phyloP scores from a whole-genome alignment of 805 yeast genomes.

The Middelhovenomyces tepae region DNA sequence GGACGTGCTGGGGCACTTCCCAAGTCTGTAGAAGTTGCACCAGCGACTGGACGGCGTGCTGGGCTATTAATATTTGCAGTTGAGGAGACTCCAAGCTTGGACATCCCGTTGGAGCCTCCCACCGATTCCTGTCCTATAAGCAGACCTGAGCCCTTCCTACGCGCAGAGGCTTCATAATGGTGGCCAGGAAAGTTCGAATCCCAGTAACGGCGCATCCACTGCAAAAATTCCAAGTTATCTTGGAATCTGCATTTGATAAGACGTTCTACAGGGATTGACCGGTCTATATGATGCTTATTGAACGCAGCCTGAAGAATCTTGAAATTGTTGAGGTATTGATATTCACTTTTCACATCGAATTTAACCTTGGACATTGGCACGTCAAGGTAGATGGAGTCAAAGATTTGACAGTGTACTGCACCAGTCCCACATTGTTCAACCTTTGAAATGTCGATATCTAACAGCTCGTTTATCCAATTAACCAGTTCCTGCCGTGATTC shows the following conservation, averaged over 20 bases:
- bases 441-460: conserved; percentile 57
- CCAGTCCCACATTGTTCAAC: conserved; percentile 95
- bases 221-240: conserved; percentile 88
- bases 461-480: conserved; percentile 72
- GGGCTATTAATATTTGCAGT: background rate
- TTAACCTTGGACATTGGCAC: conserved; percentile 73
- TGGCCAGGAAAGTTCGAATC: conserved; percentile 59
- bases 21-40: conserved; percentile 1
- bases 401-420: conserved; percentile 86
- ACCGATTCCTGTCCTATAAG: conserved; percentile 4
- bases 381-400: conserved; percentile 78
- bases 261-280: conserved; percentile 70
- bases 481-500: conserved; percentile 80
- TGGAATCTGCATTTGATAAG: conserved; percentile 83
- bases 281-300: conserved; percentile 56
- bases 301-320: conserved; percentile 82
- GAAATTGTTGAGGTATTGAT: conserved; percentile 71
- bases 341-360: conserved; percentile 61
- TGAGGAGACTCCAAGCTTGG: no score
- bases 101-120: conserved; percentile 1
- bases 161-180: conserved; percentile 58
- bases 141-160: conserved; percentile 36
- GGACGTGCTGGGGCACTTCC: conserved; percentile 8
- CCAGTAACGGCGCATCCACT: conserved; percentile 87
- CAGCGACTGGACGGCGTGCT: conserved; percentile 4